Conservation (phyloP, 176 grass and related monocot species). For the Rhynchospora pubera region DNA sequence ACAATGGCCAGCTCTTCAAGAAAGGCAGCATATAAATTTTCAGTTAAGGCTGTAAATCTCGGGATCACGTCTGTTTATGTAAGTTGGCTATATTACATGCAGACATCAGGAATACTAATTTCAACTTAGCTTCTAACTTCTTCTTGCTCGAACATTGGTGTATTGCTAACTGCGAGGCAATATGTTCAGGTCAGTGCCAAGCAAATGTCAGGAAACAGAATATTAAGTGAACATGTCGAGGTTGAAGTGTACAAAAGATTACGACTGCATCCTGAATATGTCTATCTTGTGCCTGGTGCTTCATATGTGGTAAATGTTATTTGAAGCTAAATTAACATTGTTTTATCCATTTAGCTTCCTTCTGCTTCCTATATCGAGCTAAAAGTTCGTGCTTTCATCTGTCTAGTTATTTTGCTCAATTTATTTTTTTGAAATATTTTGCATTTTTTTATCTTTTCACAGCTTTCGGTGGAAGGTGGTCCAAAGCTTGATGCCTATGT, state of each 20-base stretch:
- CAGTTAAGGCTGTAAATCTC: conserved; percentile 57
- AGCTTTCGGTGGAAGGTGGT: conserved; percentile 87
- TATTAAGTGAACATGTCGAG: conserved; percentile 81
- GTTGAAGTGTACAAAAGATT: conserved; percentile 87
- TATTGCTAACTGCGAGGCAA: background rate
- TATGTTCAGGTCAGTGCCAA: conserved; percentile 69
- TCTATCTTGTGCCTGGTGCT: conserved; percentile 84
- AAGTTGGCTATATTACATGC: conserved; percentile 36
- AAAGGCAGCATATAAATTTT: conserved; percentile 51
- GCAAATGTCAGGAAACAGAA: conserved; percentile 57
- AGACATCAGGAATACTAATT: background rate
- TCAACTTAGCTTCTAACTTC: conserved; percentile 7
- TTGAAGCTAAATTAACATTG: background rate
- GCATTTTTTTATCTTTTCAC: conserved; percentile 15
- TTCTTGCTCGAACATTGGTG: background rate
- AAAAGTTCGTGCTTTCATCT: background rate
- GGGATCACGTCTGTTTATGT: conserved; percentile 83
- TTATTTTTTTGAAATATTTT: conserved; percentile 10
- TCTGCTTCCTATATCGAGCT: background rate
- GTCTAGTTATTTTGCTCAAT: background rate
- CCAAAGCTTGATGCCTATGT: conserved; percentile 68
- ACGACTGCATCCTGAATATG: conserved; percentile 74
- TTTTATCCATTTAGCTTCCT: background rate
- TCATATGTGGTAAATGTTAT: conserved; percentile 79
- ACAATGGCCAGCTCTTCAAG: conserved; percentile 20